Conservation (phyloP, 2,329 filamentous ascomycete genomes). For the Penicillium sp. region DNA sequence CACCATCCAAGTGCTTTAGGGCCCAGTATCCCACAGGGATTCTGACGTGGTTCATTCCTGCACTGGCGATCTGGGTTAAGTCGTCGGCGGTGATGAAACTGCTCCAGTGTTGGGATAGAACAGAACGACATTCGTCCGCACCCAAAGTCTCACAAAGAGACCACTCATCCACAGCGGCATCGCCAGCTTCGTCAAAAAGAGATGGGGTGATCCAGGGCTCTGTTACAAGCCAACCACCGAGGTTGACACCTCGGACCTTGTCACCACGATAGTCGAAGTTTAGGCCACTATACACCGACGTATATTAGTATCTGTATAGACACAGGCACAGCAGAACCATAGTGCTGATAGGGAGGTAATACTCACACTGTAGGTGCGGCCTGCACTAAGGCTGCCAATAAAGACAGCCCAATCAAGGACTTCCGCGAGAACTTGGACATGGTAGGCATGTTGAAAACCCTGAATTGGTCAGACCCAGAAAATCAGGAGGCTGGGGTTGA, state of each 20-base stretch:
- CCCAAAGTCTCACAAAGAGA: slow-evolving; percentile 54
- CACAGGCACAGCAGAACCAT: neutral
- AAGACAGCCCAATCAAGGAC: slow-evolving; percentile 27
- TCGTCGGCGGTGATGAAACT: slow-evolving; percentile 58
- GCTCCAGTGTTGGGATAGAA: slow-evolving; percentile 58
- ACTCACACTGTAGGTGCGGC: slow-evolving; percentile 31
- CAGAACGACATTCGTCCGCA: slow-evolving; percentile 47
- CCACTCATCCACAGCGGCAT: slow-evolving; percentile 59
- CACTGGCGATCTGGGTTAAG: slow-evolving; percentile 55
- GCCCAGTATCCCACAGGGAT: slow-evolving; percentile 70
- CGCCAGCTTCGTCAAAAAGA: slow-evolving; percentile 54
- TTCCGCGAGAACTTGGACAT: slow-evolving; percentile 25
- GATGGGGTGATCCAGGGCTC: slow-evolving; percentile 66
- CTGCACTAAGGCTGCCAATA: slow-evolving; percentile 25
- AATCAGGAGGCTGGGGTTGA: slow-evolving; percentile 24
- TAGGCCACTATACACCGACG: slow-evolving; percentile 23
- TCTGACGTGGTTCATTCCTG: slow-evolving; percentile 62
- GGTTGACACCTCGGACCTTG: slow-evolving; percentile 64
- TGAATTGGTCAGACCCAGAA: slow-evolving; percentile 31
- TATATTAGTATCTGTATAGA: neutral
- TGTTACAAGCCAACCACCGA: slow-evolving; percentile 64
- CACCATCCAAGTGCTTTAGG: slow-evolving; percentile 52
- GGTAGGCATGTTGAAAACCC: slow-evolving; percentile 28
- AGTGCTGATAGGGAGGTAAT: neutral
- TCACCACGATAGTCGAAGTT: slow-evolving; percentile 54